phyloP scores from a whole-genome alignment of 2,329 filamentous ascomycete species.

The Penicillium corylophilum region DNA sequence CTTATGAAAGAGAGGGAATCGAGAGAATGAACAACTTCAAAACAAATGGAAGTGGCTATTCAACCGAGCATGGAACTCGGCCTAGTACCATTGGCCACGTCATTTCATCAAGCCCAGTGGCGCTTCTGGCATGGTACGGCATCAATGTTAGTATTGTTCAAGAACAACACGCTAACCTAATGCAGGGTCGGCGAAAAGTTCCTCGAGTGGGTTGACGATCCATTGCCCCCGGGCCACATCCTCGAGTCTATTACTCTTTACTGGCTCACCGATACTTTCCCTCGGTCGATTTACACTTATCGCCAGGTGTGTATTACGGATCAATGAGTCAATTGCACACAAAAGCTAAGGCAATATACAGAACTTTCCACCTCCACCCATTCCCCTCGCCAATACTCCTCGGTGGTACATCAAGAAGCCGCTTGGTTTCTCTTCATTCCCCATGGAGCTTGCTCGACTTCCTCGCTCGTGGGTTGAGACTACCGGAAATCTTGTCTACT shows the following conservation, averaged over 20 bases:
- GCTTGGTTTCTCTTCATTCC: conserved; percentile 49
- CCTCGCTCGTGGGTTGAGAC: conserved; percentile 40
- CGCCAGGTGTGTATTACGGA: conserved; percentile 24
- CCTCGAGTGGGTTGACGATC: conserved; percentile 37
- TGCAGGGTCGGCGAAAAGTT: conserved; percentile 43
- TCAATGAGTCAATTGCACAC: not conserved
- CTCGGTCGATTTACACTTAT: conserved; percentile 35
- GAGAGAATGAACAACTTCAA: conserved; percentile 20
- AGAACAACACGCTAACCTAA: not conserved
- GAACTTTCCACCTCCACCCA: conserved; percentile 19
- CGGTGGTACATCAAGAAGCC: conserved; percentile 44
- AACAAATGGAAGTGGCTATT: conserved; percentile 25
- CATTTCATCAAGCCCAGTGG: conserved; percentile 32
- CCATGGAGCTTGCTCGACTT: conserved; percentile 41
- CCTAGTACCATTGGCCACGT: conserved; percentile 37
- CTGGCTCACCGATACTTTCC: conserved; percentile 41
- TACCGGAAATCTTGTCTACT: conserved; percentile 42
- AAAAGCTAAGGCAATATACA: not conserved
- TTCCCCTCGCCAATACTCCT: conserved; percentile 19
- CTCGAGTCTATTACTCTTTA: conserved; percentile 37
- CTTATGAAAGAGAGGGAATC: conserved; percentile 32
- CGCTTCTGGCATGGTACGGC: conserved; percentile 33
- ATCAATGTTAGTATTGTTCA: not conserved
- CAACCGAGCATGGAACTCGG: conserved; percentile 31
- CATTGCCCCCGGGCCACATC: conserved; percentile 32